Percentiles rank a stretch among this genome's conserved stretches.
Evolutionary conservation across 148 eudicot genomes (phyloP).

Genomic region (Tetragonia tetragonoides): DNA sequence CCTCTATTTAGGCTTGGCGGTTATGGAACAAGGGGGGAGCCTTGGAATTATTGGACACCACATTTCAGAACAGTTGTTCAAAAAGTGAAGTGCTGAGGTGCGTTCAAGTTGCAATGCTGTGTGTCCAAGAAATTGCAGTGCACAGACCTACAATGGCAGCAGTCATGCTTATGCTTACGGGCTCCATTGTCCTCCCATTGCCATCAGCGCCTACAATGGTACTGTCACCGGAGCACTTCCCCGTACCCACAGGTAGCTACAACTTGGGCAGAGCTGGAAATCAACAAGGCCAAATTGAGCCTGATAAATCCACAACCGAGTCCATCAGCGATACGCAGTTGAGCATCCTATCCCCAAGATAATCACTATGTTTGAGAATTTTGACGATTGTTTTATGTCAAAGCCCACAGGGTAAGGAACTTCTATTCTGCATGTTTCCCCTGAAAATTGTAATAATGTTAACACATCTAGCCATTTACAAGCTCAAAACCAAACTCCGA

Average conservation of each 20-base stretch:
- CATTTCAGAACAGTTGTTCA: neutral
- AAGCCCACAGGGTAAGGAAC: neutral
- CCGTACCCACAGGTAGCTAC: neutral
- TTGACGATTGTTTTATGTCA: neutral
- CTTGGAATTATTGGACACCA: conserved; percentile 13
- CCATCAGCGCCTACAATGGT: conserved; percentile 16
- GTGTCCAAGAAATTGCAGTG: conserved; percentile 19
- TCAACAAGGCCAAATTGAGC: neutral
- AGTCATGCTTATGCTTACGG: conserved; percentile 26
- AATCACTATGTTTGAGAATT: neutral
- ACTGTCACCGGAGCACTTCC: neutral
- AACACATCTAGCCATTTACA: too few relatives aligned
- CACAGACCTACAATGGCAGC: conserved; percentile 20
- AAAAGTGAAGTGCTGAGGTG: conserved; percentile 6
- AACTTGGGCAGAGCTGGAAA: neutral
- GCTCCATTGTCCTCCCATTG: conserved; percentile 20
- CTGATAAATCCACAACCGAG: neutral
- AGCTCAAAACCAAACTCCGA: too few relatives aligned
- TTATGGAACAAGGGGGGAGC: conserved; percentile 21
- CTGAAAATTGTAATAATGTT: neutral
- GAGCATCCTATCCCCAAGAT: conserved; percentile 18
- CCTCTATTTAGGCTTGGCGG: conserved; percentile 18
- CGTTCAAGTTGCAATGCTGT: conserved; percentile 26
- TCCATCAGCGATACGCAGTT: neutral
- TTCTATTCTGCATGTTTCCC: neutral